Conservation (phyloP, 139 green algal genomes). For the Chlamydomonas applanata region DNA sequence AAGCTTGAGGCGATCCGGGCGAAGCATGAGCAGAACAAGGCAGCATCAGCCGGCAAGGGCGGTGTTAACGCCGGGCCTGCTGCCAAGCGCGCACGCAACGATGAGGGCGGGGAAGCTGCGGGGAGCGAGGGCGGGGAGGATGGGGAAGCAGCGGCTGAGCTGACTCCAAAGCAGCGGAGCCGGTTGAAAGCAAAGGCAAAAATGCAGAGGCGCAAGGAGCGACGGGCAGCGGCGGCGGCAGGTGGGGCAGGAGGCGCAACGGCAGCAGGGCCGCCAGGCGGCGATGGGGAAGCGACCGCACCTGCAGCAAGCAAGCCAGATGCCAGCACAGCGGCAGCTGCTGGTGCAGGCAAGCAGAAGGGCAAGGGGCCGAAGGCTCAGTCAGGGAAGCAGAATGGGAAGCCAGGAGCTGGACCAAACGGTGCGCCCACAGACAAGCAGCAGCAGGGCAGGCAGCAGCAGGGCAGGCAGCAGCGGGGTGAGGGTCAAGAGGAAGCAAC, state of each 20-base stretch:
- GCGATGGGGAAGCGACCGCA: slow-evolving; percentile 12
- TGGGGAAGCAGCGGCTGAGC: no score
- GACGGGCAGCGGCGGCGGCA: not conserved
- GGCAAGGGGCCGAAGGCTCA: slow-evolving; percentile 18
- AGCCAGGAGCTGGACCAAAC: not conserved
- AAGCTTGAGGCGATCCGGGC: slow-evolving; percentile 37
- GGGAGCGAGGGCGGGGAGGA: no score
- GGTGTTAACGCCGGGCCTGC: no score
- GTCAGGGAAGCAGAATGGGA: not conserved
- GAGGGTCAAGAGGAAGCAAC: not conserved
- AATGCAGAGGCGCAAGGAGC: slow-evolving; percentile 13
- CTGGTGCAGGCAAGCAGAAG: not conserved
- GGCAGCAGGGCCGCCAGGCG: not conserved
- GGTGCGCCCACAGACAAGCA: slow-evolving; percentile 4
- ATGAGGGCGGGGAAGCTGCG: no score
- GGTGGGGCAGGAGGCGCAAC: not conserved
- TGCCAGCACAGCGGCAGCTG: no score
- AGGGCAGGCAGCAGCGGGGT: not conserved
- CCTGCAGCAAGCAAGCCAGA: slow-evolving; percentile 2
- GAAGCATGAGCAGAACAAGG: slow-evolving; percentile 5
- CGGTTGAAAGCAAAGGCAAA: slow-evolving; percentile 10
- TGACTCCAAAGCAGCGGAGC: not conserved
- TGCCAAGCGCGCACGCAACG: no score
- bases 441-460: not conserved
- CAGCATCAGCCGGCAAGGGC: not conserved